Evolutionary conservation across 2,329 filamentous ascomycete species (phyloP).

Genomic region (Cercospora janseana): DNA sequence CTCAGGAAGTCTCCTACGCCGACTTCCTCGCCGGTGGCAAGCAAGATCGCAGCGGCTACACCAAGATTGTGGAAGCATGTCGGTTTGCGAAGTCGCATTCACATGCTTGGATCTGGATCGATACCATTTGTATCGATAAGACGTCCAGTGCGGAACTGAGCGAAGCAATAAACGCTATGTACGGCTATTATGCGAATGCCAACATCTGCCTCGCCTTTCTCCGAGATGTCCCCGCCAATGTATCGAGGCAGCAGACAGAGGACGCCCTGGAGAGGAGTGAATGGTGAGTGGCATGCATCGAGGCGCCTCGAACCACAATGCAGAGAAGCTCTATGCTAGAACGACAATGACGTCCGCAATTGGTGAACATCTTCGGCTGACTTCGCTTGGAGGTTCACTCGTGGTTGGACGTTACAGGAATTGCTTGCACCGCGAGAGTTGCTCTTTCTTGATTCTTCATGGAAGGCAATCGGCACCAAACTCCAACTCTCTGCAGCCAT

Average conservation of each 20-base stretch:
- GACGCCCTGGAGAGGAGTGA: constrained; percentile 5
- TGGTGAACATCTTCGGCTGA: too few species aligned
- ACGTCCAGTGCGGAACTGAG: constrained; percentile 46
- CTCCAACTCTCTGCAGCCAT: constrained; percentile 17
- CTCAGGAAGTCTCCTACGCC: constrained; percentile 25
- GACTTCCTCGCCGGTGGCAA: constrained; percentile 14
- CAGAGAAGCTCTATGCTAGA: too few species aligned
- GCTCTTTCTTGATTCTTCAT: constrained; percentile 10
- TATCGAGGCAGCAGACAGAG: background rate
- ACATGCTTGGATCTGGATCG: constrained; percentile 17
- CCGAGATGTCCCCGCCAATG: constrained; percentile 6
- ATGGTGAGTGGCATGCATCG: too few species aligned
- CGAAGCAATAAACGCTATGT: constrained; percentile 37
- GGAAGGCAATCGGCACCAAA: constrained; percentile 3
- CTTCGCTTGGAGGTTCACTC: constrained; percentile 6
- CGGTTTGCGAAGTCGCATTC: constrained; percentile 24
- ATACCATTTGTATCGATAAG: constrained; percentile 21
- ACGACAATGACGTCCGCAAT: background rate
- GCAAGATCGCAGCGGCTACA: constrained; percentile 6
- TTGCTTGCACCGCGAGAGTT: constrained; percentile 11
- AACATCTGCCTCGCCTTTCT: constrained; percentile 12
- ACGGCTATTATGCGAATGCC: constrained; percentile 30
- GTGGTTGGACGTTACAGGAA: constrained; percentile 4
- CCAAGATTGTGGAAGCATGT: constrained; percentile 16
- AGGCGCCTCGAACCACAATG: too few species aligned